Conservation (phyloP, 73 alveolate species). For the Effrenium voratum region DNA sequence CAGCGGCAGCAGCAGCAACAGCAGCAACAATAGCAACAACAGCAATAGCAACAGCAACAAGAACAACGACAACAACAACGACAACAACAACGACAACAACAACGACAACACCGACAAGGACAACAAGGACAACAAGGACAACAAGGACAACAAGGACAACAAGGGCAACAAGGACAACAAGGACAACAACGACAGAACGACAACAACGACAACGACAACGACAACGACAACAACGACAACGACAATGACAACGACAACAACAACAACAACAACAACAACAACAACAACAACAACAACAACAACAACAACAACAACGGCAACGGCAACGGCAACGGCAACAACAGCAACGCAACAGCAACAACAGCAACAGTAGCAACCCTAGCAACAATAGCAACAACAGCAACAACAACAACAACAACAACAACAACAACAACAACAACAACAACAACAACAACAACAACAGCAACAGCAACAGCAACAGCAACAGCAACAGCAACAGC, state of each 20-base stretch:
- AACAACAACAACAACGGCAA: background rate
- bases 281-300: background rate
- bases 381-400: background rate
- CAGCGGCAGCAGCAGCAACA: background rate
- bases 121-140: background rate
- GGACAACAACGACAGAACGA: background rate
- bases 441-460: background rate
- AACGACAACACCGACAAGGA: background rate
- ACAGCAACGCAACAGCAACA: background rate
- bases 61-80: background rate
- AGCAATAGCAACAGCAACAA: background rate
- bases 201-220: background rate
- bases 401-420: background rate
- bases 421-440: no score
- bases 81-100: background rate
- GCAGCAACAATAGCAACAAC: background rate
- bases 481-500: background rate
- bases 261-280: background rate
- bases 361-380: background rate
- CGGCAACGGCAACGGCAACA: background rate
- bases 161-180: background rate
- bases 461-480: background rate
- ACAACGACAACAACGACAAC: background rate
- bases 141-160: background rate
- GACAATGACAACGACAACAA: background rate